Base-by-base conservation (phyloP, 805 yeast genomes). In the Scheffersomyces lignosus region DNA sequence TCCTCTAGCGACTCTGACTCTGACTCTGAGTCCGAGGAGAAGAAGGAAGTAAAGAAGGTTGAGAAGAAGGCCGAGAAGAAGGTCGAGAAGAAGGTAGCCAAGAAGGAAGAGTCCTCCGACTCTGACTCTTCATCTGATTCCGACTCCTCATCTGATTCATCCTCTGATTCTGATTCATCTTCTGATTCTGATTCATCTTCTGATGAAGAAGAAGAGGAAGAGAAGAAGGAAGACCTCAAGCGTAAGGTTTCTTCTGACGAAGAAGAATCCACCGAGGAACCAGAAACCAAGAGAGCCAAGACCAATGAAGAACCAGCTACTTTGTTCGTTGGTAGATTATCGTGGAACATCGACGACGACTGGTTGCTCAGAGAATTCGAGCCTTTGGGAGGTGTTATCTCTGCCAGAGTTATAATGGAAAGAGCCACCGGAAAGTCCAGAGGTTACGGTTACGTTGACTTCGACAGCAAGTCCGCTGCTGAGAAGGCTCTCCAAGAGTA, bases 381-480 rank as follows among this genome's bases (percentile, higher is more conserved):
- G 63, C 78, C 75, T 45, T 43, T 66, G 44, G 96, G 91, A 35
- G 96, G 95, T 65, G 93, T 89, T 42, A 56, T 78, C 25, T 64
- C 81, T 54, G 97, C 98, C 50, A 83, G 99, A 72, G 96, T 93
- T 49, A 87, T 93, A 63, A 80, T 81, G 67, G 98, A 93, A 70
- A 85, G 93, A 71, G 85, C 84, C 44, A 78, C 95, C 42, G 93
- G 90, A 54, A 86, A 87, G 71, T 88, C 96, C 38, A 83, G 91
- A 77, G 99, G 99, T 66, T 91, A 87, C 77, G 95, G 95, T 64
- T 93, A 93, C 71, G 96, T 93, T 65, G 99, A 93, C 64, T 93
- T 93, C 60, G 88, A 80, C 53, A 68, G 75, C 55, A 80, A 78
- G 57, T 77, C 78, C 18, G 73, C 72, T 44, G 99, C 97, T 50